Evolutionary conservation across 495 filamentous ascomycete genomes (phyloP), one percentile per base, ranked within the genome.

Genomic region (Neurospora cerealis): DNA sequence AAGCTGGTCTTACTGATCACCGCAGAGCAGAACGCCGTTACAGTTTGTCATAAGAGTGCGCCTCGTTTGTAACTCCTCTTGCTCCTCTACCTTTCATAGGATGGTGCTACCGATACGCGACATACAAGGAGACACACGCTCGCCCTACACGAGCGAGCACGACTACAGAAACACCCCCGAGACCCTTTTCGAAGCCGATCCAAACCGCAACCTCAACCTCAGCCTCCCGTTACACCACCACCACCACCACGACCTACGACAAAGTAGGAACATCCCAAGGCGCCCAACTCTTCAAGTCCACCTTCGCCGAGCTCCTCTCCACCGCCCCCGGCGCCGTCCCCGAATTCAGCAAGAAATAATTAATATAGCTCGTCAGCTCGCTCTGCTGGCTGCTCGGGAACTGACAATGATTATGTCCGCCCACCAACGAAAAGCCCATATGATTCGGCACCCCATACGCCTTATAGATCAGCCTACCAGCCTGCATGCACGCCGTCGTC

Each of bases 401-500:
- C 78, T 74, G 70, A 79, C 88, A 90, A 77, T 90, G 88, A 70
- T 74, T 75, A 80, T 89, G 87, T 69, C 82, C 83, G 40, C 87
- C 86, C 46, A 85, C 80, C 70, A 86, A 83, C 28, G 86, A 86
- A 80, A 86, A 88, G 19, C 87, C 88, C 83, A 89, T 86, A 80
- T 85, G 83, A 74, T 81, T 82, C 62, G 83, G 78, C 0, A 81
- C 84, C 48, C 87, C 87, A 38, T 85, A 78, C 19, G 84, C 83
- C 79, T 87, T 82, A 80, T 88, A 90, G 74, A 86, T 83, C 69
- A 81, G 72, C 62, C 84, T 82, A 5, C 80, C 88, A 28, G 85
- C 85, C 80, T 83, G 84, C 88, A 88, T 87, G 83, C 87, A 88
- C 39, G 80, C 87, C 10, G 84, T 87, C 44, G 84, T 86, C 74